Conservation (phyloP, 116 monocot genomes). For the Trichopus zeylanicus region DNA sequence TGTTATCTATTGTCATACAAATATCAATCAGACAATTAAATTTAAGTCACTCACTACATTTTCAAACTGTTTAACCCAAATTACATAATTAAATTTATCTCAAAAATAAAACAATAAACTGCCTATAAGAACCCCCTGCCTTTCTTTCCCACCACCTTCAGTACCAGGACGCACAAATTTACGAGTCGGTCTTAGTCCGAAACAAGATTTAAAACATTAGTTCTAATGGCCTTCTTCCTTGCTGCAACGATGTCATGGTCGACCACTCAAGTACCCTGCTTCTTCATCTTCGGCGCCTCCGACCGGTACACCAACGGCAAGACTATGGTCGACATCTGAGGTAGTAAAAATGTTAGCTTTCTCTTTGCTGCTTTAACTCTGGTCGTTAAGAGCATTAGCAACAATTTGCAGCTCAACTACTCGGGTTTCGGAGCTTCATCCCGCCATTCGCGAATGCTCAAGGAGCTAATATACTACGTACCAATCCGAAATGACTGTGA, state of each 20-base stretch:
- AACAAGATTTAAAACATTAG: not conserved
- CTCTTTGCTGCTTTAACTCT: not conserved
- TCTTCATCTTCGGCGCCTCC: slow-evolving; percentile 70
- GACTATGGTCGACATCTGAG: slow-evolving; percentile 52
- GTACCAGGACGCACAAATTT: not conserved
- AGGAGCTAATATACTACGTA: not conserved
- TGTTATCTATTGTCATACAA: no score
- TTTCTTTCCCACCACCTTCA: no score
- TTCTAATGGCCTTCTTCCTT: slow-evolving; percentile 10
- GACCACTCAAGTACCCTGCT: slow-evolving; percentile 49
- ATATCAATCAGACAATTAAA: no score
- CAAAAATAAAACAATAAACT: no score
- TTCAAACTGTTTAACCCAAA: no score
- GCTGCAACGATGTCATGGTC: slow-evolving; percentile 1
- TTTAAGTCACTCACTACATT: no score
- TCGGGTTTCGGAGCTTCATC: slow-evolving; percentile 47
- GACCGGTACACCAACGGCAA: slow-evolving; percentile 78
- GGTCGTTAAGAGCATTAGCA: no score
- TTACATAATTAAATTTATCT: no score
- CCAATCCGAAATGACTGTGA: not conserved
- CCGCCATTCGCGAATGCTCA: slow-evolving; percentile 36
- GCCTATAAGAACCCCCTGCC: no score
- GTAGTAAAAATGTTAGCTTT: slow-evolving; percentile 9
- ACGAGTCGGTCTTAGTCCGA: not conserved
- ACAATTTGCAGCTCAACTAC: slow-evolving; percentile 36